Base-by-base conservation (phyloP, 2,329 filamentous ascomycete genomes). In the Aspergillus persii region DNA sequence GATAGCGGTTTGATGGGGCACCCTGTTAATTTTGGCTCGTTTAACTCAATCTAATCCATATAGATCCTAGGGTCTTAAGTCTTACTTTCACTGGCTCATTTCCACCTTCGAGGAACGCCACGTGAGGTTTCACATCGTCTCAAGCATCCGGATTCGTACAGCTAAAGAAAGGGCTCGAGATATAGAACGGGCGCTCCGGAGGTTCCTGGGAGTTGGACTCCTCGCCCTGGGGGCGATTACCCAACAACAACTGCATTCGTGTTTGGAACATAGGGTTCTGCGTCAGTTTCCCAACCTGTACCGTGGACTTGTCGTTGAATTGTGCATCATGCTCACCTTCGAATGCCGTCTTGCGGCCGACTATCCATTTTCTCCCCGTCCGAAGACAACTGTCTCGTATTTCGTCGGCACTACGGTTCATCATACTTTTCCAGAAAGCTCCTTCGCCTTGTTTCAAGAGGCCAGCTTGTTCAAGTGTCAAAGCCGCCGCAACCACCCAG, bases 81-180 rank as follows among this genome's bases (percentile, higher is more conserved):
- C 26, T 7, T 31, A 12, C 2, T 29, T 23, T 23, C 29, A 12
- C n/a, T 46, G 15, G 46, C 18, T 53, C 53, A 49, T 49, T 15
- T 31, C 11, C 15, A 49, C 18, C 18, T 23, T 23, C 18, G 18
- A 23, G 18, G 18, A 23, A 23, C 18, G 18, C 18, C 18, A 23
- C 18, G 18, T 23, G 18, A 23, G 18, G 18, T 23, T 47, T n/a
- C 15, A 55, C 41, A 39, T 54, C 27, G 23, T 8, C n/a, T 44
- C 53, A 18, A 9, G 12, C 36, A 2, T n/a, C 36, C 36, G n/a
- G 7, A 8, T 41, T 41, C 4, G 36, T n/a, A 12, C 15, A 41
- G 46, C 61, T 65, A 26, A 61, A 65, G 15, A 66, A 63, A 0
- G 59, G 64, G 58, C 59, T 66, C 11, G 64, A 65, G 8, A 66